Percentiles rank a stretch among this genome's conserved stretches.
Evolutionary conservation across 1,284 basidiomycete genomes (phyloP).

Genomic region (Cutaneotrichosporon cutaneum): DNA sequence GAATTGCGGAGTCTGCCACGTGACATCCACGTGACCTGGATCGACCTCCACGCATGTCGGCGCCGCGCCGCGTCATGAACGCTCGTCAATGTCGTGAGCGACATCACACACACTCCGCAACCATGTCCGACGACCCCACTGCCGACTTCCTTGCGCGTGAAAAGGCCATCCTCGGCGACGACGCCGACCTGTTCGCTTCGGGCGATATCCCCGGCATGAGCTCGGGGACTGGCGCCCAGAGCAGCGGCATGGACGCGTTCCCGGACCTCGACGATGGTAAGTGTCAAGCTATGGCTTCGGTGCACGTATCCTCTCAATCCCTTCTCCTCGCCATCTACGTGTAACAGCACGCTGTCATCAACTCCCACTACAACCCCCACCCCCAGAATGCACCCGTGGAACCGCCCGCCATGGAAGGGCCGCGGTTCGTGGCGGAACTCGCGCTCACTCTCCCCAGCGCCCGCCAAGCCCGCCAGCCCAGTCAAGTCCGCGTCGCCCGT

Average conservation of each 20-base stretch:
- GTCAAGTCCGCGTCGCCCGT: conserved; percentile 14
- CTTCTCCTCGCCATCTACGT: background rate
- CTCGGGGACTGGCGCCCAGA: no score
- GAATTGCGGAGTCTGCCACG: conserved; percentile 8
- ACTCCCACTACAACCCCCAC: background rate
- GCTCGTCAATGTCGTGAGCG: background rate
- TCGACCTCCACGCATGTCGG: background rate
- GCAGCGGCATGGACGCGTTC: conserved; percentile 9
- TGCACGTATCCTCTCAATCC: background rate
- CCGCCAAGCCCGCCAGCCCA: conserved; percentile 8
- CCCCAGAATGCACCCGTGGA: conserved; percentile 5
- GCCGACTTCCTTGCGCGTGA: conserved; percentile 54
- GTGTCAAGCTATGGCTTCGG: background rate
- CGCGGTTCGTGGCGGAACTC: conserved; percentile 1
- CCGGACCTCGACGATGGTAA: conserved; percentile 9
- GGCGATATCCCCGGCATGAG: conserved; percentile 25
- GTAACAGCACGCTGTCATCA: background rate
- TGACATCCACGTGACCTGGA: background rate
- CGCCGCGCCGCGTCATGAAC: conserved; percentile 9
- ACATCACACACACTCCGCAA: conserved; percentile 11
- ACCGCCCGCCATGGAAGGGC: background rate
- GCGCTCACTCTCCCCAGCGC: conserved; percentile 5
- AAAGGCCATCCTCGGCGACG: conserved; percentile 51
- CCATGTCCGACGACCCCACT: conserved; percentile 53
- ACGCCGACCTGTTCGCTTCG: conserved; percentile 50